Percentiles rank a stretch among this genome's conserved stretches.
phyloP scores from a whole-genome alignment of 2,329 filamentous ascomycete genomes.

The Microascus cirrosus region DNA sequence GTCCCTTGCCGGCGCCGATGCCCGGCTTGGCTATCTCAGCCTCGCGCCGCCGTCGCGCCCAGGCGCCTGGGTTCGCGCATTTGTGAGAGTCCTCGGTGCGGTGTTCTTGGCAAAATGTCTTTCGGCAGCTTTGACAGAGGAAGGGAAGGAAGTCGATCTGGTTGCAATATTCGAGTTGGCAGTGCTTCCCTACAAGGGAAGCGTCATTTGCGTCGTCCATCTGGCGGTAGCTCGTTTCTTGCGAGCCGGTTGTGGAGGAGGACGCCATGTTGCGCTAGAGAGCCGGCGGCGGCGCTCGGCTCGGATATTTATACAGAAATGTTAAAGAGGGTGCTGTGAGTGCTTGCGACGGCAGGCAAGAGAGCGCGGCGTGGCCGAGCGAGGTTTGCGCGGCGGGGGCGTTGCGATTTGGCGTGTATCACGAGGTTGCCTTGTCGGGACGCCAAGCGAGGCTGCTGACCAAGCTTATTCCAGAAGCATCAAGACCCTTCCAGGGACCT shows the following conservation, averaged over 20 bases:
- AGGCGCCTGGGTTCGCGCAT: constrained; percentile 48
- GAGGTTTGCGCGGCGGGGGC: not conserved
- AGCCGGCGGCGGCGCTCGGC: not conserved
- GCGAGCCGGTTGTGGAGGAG: constrained; percentile 22
- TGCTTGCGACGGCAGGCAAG: not conserved
- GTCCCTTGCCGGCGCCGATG: constrained; percentile 40
- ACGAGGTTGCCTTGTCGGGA: not conserved
- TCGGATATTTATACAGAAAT: constrained; percentile 7
- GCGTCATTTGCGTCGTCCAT: constrained; percentile 67
- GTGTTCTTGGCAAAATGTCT: constrained; percentile 88
- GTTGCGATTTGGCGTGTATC: not conserved
- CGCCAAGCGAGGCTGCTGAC: constrained; percentile 1
- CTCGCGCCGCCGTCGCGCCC: constrained; percentile 45
- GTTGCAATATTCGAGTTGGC: constrained; percentile 83
- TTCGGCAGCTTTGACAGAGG: constrained; percentile 76
- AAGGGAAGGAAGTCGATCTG: constrained; percentile 96
- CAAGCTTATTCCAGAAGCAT: constrained; percentile 3
- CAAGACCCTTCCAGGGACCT: not conserved
- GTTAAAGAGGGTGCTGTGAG: not conserved
- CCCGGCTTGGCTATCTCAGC: constrained; percentile 42
- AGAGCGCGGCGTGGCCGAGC: not conserved
- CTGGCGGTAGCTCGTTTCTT: constrained; percentile 51
- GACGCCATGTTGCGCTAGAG: constrained; percentile 36
- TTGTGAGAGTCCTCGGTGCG: constrained; percentile 74
- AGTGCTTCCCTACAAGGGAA: constrained; percentile 79